phyloP scores from a whole-genome alignment of 2,329 filamentous ascomycete species.

The Hymenoscyphus scutula region DNA sequence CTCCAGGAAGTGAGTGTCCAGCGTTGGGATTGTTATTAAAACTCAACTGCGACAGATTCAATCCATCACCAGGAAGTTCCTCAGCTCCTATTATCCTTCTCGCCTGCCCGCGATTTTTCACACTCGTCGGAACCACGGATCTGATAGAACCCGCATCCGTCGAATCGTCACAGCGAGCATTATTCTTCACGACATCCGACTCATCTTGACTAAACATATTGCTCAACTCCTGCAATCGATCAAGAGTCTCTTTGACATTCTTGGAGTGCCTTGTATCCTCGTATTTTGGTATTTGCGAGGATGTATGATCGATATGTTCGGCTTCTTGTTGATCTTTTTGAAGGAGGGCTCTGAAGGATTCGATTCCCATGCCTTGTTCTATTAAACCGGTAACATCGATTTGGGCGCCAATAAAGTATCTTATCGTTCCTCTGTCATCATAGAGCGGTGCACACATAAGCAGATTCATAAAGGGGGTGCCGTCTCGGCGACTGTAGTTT shows the following conservation, averaged over 20 bases:
- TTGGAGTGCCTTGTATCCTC: constrained; percentile 4
- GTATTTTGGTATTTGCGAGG: neutral
- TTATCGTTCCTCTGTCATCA: constrained; percentile 57
- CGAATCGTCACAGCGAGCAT: constrained; percentile 49
- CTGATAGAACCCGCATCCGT: constrained; percentile 19
- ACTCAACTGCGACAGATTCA: constrained; percentile 17
- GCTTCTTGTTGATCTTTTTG: constrained; percentile 29
- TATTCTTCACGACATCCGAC: constrained; percentile 58
- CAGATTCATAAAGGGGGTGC: constrained; percentile 64
- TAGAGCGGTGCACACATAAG: constrained; percentile 61
- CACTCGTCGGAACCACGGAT: constrained; percentile 16
- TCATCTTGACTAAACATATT: constrained; percentile 68
- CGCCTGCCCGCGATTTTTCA: constrained; percentile 18
- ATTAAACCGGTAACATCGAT: constrained; percentile 60
- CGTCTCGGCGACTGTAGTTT: constrained; percentile 50
- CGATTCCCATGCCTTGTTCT: constrained; percentile 57
- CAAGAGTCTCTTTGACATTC: constrained; percentile 40
- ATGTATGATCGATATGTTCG: neutral
- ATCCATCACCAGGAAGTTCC: constrained; percentile 11
- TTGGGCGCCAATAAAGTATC: constrained; percentile 64
- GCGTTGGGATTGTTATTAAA: constrained; percentile 16
- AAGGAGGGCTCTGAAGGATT: constrained; percentile 50
- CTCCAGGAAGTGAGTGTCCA: constrained; percentile 37
- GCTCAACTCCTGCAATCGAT: constrained; percentile 61
- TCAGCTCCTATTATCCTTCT: constrained; percentile 23